Conservation (phyloP, 2,329 filamentous ascomycete genomes). For the Plenodomus tracheiphilus region DNA sequence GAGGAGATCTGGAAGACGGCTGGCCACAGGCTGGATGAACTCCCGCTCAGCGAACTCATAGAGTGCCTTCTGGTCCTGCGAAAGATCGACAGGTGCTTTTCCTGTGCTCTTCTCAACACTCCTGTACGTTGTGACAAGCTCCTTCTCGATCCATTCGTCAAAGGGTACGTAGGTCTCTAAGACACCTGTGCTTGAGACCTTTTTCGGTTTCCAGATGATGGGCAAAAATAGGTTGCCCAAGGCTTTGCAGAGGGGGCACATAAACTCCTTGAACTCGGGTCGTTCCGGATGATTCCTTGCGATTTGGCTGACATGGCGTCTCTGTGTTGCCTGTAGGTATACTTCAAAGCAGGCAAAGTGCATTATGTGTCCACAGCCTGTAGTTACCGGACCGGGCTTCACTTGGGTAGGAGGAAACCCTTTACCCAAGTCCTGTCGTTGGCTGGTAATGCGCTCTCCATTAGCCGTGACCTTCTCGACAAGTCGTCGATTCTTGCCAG, state of each 20-base stretch:
- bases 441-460: conserved; percentile 71
- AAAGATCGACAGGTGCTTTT: conserved; percentile 29
- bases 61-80: conserved; percentile 54
- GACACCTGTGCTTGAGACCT: conserved; percentile 78
- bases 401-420: conserved; percentile 76
- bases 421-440: conserved; percentile 83
- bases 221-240: conserved; percentile 93
- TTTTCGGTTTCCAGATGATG: conserved; percentile 91
- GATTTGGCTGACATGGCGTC: conserved; percentile 89
- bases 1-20: conserved; percentile 42
- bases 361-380: conserved; percentile 97
- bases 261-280: conserved; percentile 79
- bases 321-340: conserved; percentile 81
- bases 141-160: conserved; percentile 67
- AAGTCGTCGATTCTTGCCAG: conserved; percentile 78
- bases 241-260: conserved; percentile 95
- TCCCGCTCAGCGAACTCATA: conserved; percentile 55
- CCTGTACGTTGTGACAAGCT: conserved; percentile 57
- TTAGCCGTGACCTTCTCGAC: conserved; percentile 75
- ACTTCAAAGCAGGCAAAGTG: conserved; percentile 94
- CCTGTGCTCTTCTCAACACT: conserved; percentile 38
- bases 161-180: conserved; percentile 65
- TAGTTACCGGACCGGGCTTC: conserved; percentile 76
- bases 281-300: conserved; percentile 91
- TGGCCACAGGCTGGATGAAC: conserved; percentile 56